Evolutionary conservation across 441 rosid genomes (phyloP), one percentile per base, ranked within the genome.

Genomic region (Metrosideros polymorpha): DNA sequence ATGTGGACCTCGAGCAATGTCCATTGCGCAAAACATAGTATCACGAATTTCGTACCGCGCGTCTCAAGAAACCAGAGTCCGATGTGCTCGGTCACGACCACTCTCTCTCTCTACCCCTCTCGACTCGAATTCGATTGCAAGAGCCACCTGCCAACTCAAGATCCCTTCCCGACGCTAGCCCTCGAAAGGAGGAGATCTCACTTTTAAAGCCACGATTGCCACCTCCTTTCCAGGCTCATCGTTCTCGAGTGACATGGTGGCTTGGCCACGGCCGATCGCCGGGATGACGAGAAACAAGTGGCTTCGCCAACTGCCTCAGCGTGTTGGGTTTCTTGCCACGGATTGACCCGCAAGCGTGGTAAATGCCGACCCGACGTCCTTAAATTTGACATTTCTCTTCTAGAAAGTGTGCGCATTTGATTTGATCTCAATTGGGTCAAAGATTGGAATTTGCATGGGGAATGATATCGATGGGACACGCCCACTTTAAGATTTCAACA

Each of bases 161-260:
- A 39, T 71, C 45, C 8, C 47, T 39, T 19, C n/a, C 2, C 0
- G 0, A 0, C 7, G n/a, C 47, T 22, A 22, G 47, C 39, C 77
- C 13, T 10, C 5, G 0, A 9, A 9, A 10, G 27, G 22, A 29
- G 7, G 12, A 15, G 10, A 15, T 14, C 22, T 59, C 18, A 10
- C 15, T 22, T 42, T 39, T 0, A 0, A 10, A 10, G 47, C 2
- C 47, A 12, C 4, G 12, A 19, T 2, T 0, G 17, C 17, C 0
- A 17, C 6, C 8, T 51, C 22, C n/a, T n/a, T n/a, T n/a, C n/a
- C n/a, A n/a, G n/a, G n/a, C n/a, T n/a, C n/a, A n/a, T n/a, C n/a
- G n/a, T n/a, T n/a, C n/a, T n/a, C n/a, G n/a, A n/a, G n/a, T n/a
- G n/a, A n/a, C n/a, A n/a, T n/a, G n/a, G n/a, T n/a, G n/a, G n/a